Percentiles rank a stretch among this genome's conserved stretches.
phyloP scores from a whole-genome alignment of 306 rosid species.

The Cucumis cinereus region DNA sequence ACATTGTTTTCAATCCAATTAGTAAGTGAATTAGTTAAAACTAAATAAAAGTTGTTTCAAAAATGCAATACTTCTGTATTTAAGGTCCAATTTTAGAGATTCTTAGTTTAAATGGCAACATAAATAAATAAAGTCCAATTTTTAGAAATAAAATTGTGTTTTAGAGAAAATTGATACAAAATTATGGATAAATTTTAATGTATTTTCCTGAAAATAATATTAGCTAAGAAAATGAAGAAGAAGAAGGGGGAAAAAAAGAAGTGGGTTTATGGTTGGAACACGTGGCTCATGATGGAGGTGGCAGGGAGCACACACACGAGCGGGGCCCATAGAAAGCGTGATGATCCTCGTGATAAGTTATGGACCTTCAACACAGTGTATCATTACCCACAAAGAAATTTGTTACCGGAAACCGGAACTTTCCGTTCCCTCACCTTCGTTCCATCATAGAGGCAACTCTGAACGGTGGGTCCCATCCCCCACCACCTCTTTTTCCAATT shows the following conservation, averaged over 20 bases:
- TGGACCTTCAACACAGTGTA: slow-evolving; percentile 6
- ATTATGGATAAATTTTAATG: no score
- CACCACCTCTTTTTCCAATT: background rate
- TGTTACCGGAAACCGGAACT: background rate
- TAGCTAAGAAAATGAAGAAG: no score
- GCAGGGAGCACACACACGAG: background rate
- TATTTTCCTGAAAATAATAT: background rate
- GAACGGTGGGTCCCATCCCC: background rate
- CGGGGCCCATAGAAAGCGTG: slow-evolving; percentile 8
- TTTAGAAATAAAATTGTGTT: background rate
- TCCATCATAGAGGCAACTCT: background rate
- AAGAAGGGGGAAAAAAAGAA: no score
- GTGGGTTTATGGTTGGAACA: background rate
- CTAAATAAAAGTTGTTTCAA: no score
- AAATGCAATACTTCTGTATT: no score
- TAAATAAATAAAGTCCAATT: no score
- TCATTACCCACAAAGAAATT: background rate
- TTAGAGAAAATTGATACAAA: background rate
- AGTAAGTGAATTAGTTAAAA: no score
- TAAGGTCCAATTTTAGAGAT: no score
- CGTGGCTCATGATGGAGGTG: slow-evolving; percentile 10
- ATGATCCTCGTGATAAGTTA: background rate
- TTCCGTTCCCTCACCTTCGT: background rate
- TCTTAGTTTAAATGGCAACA: no score
- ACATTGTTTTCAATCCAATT: no score